A percentile compares a stretch with the other conserved stretches of the same genome.
Evolutionary conservation across 1,139 yeast species (phyloP).

Genomic region (Yamadazyma dushanensis): DNA sequence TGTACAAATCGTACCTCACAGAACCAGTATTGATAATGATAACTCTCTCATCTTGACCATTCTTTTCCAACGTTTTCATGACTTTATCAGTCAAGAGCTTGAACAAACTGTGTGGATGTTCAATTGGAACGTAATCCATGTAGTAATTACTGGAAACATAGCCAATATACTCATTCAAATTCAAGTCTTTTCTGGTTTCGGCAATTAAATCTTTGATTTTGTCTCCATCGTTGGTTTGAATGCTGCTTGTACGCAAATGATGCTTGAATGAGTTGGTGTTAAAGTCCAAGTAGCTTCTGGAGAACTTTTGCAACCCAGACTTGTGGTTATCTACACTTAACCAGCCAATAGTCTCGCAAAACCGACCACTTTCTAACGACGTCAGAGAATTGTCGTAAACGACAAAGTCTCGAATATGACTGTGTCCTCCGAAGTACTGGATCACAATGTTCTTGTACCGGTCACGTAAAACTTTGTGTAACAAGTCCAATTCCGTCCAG

Average conservation of each 20-base stretch:
- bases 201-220: slow-evolving; percentile 46
- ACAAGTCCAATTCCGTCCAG: slow-evolving; percentile 55
- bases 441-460: slow-evolving; percentile 63
- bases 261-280: slow-evolving; percentile 65
- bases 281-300: slow-evolving; percentile 79
- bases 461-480: slow-evolving; percentile 56
- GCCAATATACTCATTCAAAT: slow-evolving; percentile 61
- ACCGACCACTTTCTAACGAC: slow-evolving; percentile 88
- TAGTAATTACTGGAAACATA: slow-evolving; percentile 63
- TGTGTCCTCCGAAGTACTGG: slow-evolving; percentile 93
- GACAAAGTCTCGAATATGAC: slow-evolving; percentile 85
- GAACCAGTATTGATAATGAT: slow-evolving; percentile 86
- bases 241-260: slow-evolving; percentile 42
- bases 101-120: slow-evolving; percentile 60
- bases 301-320: slow-evolving; percentile 23
- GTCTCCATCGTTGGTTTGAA: slow-evolving; percentile 54
- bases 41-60: slow-evolving; percentile 44
- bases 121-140: slow-evolving; percentile 67
- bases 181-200: slow-evolving; percentile 46
- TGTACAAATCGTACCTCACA: slow-evolving; percentile 80
- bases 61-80: slow-evolving; percentile 50
- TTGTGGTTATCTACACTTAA: slow-evolving; percentile 50
- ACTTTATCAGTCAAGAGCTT: slow-evolving; percentile 59
- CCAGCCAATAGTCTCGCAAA: slow-evolving; percentile 91
- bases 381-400: slow-evolving; percentile 66